These are phyloP conservation scores for Eucalyptus polyanthemos DNA, from an alignment of 345 rosid genomes.

Conservation along the genomic window DNA sequence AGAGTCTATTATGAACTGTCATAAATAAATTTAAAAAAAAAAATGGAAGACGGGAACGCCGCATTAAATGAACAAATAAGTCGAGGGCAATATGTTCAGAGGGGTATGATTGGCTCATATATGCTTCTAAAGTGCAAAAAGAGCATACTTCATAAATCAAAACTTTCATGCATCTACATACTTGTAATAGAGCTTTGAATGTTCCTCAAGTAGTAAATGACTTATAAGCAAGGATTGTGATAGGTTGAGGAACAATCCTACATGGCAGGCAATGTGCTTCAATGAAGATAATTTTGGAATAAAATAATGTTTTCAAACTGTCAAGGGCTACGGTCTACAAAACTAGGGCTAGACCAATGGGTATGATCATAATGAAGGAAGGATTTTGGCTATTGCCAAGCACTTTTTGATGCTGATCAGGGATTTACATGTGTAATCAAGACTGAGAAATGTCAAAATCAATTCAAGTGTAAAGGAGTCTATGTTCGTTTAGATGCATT, in stretches of 20 bases:
- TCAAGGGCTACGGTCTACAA: neutral
- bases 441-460: neutral
- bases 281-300: neutral
- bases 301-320: neutral
- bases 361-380: neutral
- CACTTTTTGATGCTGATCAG: rapidly evolving
- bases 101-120: neutral
- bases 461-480: neutral
- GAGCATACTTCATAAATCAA: neutral
- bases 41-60: too few species aligned
- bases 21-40: too few species aligned
- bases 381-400: neutral
- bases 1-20: neutral
- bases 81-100: too few species aligned
- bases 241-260: neutral
- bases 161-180: neutral
- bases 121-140: neutral
- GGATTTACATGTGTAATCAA: neutral
- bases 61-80: too few species aligned
- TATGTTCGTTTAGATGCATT: neutral
- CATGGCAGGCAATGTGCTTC: neutral
- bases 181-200: neutral
- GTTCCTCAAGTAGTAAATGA: neutral
- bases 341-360: neutral
- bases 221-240: neutral